These are phyloP conservation scores for Grosmannia huntii DNA, from an alignment of 2,329 filamentous ascomycete species.

Conservation along the genomic window DNA sequence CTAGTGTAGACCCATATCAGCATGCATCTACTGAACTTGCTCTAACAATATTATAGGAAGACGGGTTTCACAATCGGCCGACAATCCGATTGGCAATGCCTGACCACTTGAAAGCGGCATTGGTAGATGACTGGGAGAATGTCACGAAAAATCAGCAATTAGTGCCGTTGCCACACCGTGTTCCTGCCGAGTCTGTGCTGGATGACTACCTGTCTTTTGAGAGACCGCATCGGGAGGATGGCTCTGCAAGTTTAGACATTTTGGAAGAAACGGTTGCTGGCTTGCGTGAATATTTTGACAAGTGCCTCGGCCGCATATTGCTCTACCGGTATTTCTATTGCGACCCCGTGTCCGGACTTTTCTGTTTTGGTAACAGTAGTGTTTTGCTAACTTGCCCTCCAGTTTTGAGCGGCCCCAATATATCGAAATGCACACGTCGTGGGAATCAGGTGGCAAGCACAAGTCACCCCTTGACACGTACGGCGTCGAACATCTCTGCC, in stretches of 20 bases:
- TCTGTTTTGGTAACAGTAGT: neutral
- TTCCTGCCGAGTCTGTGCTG: conserved; percentile 65
- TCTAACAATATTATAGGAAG: conserved; percentile 50
- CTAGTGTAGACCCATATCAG: neutral
- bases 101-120: conserved; percentile 77
- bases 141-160: conserved; percentile 91
- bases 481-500: conserved; percentile 80
- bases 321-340: conserved; percentile 53
- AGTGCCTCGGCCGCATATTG: conserved; percentile 72
- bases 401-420: conserved; percentile 89
- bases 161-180: conserved; percentile 66
- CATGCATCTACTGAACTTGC: neutral
- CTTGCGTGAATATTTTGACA: conserved; percentile 88
- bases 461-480: conserved; percentile 71
- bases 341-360: neutral
- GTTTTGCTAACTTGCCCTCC: neutral
- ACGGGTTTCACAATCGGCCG: conserved; percentile 69
- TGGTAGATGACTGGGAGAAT: conserved; percentile 98
- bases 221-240: conserved; percentile 49
- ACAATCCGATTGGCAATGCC: conserved; percentile 79
- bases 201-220: conserved; percentile 67
- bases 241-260: conserved; percentile 66
- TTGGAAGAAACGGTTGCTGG: conserved; percentile 81
- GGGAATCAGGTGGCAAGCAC: conserved; percentile 42
- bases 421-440: conserved; percentile 59